Base-by-base conservation (phyloP, 2,329 filamentous ascomycete genomes). In the Hymenoscyphus fructigenus region DNA sequence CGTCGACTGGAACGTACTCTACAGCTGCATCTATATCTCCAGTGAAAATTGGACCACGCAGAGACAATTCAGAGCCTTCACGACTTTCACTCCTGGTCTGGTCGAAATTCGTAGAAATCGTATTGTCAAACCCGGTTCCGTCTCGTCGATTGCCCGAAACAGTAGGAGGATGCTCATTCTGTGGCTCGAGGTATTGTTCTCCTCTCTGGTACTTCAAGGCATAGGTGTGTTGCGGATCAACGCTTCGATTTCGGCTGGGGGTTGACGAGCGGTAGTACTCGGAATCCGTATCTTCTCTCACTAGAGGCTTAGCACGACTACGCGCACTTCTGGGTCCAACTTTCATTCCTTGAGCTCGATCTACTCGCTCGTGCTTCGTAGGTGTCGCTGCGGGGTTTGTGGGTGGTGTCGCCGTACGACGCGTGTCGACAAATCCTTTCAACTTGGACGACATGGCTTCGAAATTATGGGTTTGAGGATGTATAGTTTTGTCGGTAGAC, bases 111-210 rank as follows among this genome's bases (percentile, higher is more conserved):
- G 47, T 28, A 41, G 47, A 28, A 14, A 61, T 12, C 12, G 47
- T 61, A 28, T 41, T 50, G 10, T 61, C 60, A 17, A 61, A 61
- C 14, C n/a, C 32, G 17, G 38, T 47, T 9, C 20, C 50, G 7
- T 61, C 60, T n/a, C 20, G 9, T 14, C 26, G 29, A 7, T 41
- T 17, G 14, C 26, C 23, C 5, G 47, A 17, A 17, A n/a, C 9
- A 12, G 55, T 9, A 17, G 1, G 14, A 34, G 17, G n/a, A 32
- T 14, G 55, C 32, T 29, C 26, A 34, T 32, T 29, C 14, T 29
- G 26, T 15, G 55, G 15, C 28, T 29, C 26, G 2, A 14, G 14
- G 15, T 12, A 23, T 5, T 17, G 5, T n/a, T 20, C 34, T 34
- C 29, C 28, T 7, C 15, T 12, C 28, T 34, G 55, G 15, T 17